A percentile compares a stretch with the other conserved stretches of the same genome.
Evolutionary conservation across 495 filamentous ascomycete genomes (phyloP).

Genomic region (Daldinia loculata): DNA sequence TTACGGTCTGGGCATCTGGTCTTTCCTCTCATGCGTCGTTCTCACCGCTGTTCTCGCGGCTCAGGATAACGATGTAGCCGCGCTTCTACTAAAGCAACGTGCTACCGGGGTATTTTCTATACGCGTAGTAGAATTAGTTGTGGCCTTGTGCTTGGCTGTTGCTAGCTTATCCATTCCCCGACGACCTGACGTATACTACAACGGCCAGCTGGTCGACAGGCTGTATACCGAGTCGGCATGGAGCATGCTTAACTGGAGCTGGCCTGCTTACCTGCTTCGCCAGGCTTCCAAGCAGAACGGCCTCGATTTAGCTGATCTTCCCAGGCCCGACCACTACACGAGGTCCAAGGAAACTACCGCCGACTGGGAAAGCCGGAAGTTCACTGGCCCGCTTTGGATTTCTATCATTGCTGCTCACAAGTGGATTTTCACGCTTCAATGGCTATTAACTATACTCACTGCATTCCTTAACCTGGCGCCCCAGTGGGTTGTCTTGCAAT

Average conservation of each 20-base stretch:
- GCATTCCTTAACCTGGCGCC: slow-evolving; percentile 72
- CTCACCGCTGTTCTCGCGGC: slow-evolving; percentile 50
- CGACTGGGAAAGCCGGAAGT: slow-evolving; percentile 61
- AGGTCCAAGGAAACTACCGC: slow-evolving; percentile 58
- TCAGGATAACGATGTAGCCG: slow-evolving; percentile 50
- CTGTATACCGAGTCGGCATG: slow-evolving; percentile 68
- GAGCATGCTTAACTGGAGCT: slow-evolving; percentile 69
- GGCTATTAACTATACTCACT: slow-evolving; percentile 58
- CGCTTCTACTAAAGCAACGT: slow-evolving; percentile 42
- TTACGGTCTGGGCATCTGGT: slow-evolving; percentile 58
- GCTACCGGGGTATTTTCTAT: slow-evolving; percentile 43
- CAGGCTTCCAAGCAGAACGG: slow-evolving; percentile 62
- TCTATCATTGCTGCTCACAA: slow-evolving; percentile 66
- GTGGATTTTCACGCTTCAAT: slow-evolving; percentile 62
- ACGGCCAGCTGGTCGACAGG: slow-evolving; percentile 68
- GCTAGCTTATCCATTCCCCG: slow-evolving; percentile 65
- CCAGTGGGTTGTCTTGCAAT: slow-evolving; percentile 71
- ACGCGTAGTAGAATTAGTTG: slow-evolving; percentile 50
- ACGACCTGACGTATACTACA: slow-evolving; percentile 69
- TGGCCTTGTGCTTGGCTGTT: slow-evolving; percentile 48
- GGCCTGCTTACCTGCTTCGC: slow-evolving; percentile 64
- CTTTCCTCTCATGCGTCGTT: slow-evolving; percentile 53
- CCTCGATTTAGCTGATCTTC: slow-evolving; percentile 68
- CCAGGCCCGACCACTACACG: slow-evolving; percentile 59
- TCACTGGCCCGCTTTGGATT: slow-evolving; percentile 67